phyloP scores from a whole-genome alignment of 495 filamentous ascomycete genomes.

The Neurospora sublineolata region DNA sequence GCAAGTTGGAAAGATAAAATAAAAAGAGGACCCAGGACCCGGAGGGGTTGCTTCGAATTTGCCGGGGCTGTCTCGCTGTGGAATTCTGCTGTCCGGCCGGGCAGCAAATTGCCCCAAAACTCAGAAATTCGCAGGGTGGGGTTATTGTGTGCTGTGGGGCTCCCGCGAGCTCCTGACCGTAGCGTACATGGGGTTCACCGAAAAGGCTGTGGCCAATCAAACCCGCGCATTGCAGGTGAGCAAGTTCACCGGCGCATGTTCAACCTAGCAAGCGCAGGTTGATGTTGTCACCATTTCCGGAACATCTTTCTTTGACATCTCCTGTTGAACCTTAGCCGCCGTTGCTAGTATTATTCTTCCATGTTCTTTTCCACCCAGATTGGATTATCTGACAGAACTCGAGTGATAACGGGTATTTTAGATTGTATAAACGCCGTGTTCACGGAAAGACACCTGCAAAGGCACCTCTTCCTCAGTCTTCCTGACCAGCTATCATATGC shows the following conservation, averaged over 20 bases:
- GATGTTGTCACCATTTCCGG: neutral
- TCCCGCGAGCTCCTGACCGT: neutral
- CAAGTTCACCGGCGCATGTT: neutral
- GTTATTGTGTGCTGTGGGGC: slow-evolving; percentile 16
- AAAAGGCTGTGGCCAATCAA: neutral
- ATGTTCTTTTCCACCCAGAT: neutral
- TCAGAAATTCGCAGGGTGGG: slow-evolving; percentile 18
- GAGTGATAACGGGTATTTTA: neutral
- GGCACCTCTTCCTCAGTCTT: neutral
- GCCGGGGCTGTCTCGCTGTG: neutral
- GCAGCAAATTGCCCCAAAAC: slow-evolving; percentile 8
- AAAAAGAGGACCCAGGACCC: neutral
- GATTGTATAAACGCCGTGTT: neutral
- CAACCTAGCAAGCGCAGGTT: neutral
- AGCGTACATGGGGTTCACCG: neutral
- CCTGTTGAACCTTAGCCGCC: neutral
- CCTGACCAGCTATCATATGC: neutral
- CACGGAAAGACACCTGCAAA: neutral
- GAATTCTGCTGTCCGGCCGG: neutral
- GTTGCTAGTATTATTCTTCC: neutral
- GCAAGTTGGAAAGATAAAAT: neutral
- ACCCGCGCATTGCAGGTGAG: neutral
- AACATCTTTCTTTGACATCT: neutral
- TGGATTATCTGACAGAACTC: neutral
- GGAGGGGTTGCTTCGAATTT: neutral